phyloP scores from a whole-genome alignment of 169 alveolate genomes.

The Eimeria brunetti region DNA sequence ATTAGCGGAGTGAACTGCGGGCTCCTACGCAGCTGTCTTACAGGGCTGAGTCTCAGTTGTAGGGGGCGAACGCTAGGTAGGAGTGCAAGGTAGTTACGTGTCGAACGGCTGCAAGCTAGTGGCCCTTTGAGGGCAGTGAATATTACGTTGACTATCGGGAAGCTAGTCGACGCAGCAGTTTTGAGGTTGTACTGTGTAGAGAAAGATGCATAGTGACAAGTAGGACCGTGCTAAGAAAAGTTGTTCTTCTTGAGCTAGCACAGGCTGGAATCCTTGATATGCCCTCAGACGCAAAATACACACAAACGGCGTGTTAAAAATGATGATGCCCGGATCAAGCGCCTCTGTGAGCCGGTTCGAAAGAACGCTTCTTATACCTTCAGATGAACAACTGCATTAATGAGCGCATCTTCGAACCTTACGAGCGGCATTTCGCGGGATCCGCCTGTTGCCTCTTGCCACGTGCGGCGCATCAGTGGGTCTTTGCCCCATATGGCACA shows the following conservation, averaged over 20 bases:
- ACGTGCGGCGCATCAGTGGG: too few species aligned
- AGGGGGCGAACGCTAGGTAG: not conserved
- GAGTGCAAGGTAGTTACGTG: not conserved
- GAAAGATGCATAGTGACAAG: too few species aligned
- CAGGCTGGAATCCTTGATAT: too few species aligned
- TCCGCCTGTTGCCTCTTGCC: too few species aligned
- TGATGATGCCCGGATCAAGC: not conserved
- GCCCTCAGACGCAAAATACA: not conserved
- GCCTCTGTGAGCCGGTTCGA: not conserved
- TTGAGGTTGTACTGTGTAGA: not conserved
- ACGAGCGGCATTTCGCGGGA: too few species aligned
- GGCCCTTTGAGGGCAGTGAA: not conserved
- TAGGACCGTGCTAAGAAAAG: too few species aligned
- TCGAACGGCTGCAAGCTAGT: not conserved
- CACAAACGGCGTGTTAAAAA: not conserved
- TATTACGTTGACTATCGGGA: not conserved
- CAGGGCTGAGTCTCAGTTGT: not conserved
- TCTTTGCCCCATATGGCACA: too few species aligned
- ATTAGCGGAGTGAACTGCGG: too few species aligned
- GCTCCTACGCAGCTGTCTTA: too few species aligned
- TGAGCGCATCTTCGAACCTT: too few species aligned
- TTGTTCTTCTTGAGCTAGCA: too few species aligned
- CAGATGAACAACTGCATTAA: not conserved
- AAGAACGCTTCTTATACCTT: too few species aligned
- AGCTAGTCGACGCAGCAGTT: not conserved